A percentile compares a stretch with the other conserved stretches of the same genome.
Evolutionary conservation across 306 rosid genomes (phyloP).

Genomic region (Rosa rugosa): DNA sequence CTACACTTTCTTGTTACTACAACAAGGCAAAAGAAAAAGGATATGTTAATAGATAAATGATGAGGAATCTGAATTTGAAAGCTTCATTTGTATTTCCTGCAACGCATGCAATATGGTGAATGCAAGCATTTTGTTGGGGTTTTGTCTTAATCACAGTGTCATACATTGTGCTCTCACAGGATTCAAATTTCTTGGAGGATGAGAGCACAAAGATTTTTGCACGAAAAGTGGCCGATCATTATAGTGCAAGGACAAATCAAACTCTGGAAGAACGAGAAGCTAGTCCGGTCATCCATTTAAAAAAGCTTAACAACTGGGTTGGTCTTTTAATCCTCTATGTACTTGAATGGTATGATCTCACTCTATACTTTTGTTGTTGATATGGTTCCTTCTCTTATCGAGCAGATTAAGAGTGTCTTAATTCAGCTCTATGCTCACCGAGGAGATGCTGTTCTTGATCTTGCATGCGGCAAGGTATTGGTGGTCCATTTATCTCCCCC

Average conservation of each 20-base stretch:
- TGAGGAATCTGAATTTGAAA: slow-evolving; percentile 16
- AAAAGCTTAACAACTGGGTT: slow-evolving; percentile 95
- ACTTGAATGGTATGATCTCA: not conserved
- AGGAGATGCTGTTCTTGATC: slow-evolving; percentile 94
- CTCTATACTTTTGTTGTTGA: slow-evolving; percentile 5
- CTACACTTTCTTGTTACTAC: not conserved
- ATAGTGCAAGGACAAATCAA: slow-evolving; percentile 86
- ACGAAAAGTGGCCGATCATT: slow-evolving; percentile 94
- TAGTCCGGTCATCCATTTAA: slow-evolving; percentile 86
- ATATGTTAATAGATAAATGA: not conserved
- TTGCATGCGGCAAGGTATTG: slow-evolving; percentile 97
- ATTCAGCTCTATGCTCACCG: slow-evolving; percentile 86
- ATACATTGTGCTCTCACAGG: slow-evolving; percentile 51
- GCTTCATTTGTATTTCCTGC: not conserved
- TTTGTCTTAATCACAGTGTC: slow-evolving; percentile 12
- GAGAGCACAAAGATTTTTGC: slow-evolving; percentile 78
- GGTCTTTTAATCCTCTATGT: slow-evolving; percentile 14
- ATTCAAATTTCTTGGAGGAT: slow-evolving; percentile 74
- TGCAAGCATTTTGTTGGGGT: slow-evolving; percentile 9
- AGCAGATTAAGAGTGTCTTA: slow-evolving; percentile 94
- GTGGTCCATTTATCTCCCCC: slow-evolving; percentile 17
- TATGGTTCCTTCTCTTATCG: slow-evolving; percentile 12
- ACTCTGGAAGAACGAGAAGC: slow-evolving; percentile 88
- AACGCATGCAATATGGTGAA: not conserved
- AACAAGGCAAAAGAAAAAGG: not conserved